Evolutionary conservation across 805 yeast species (phyloP).

Genomic region (Lipomyces sp.): DNA sequence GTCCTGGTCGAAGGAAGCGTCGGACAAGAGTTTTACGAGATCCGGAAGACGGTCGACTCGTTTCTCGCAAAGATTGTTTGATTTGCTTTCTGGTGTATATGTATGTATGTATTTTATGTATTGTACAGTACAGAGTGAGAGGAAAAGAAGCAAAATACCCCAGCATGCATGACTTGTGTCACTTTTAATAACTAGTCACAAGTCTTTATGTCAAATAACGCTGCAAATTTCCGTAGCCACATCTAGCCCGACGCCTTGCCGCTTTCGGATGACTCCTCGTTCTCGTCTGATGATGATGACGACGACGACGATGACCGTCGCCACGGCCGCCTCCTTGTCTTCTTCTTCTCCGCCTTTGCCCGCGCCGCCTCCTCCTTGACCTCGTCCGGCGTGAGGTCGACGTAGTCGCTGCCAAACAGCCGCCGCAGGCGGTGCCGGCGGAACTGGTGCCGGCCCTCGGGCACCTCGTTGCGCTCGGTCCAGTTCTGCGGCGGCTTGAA

Average conservation of each 20-base stretch:
- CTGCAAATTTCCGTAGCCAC: too few species aligned
- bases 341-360: too few species aligned
- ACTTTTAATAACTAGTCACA: too few species aligned
- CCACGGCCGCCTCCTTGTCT: too few species aligned
- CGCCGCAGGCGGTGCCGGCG: background rate
- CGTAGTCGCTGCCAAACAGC: too few species aligned
- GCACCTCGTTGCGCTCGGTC: background rate
- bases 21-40: constrained; percentile 70
- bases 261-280: too few species aligned
- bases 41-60: constrained; percentile 61
- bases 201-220: too few species aligned
- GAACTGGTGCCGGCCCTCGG: background rate
- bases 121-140: background rate
- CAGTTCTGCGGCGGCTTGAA: constrained; percentile 7
- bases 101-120: background rate
- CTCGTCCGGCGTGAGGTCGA: too few species aligned
- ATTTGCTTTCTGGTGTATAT: background rate
- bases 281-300: background rate
- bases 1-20: constrained; percentile 81
- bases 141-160: too few species aligned
- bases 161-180: too few species aligned
- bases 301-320: background rate
- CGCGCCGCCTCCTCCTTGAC: too few species aligned
- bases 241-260: too few species aligned
- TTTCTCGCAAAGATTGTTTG: constrained; percentile 33